These are phyloP conservation scores for Cladosporium colombiae DNA, from an alignment of 2,329 filamentous ascomycete genomes.

Conservation along the genomic window DNA sequence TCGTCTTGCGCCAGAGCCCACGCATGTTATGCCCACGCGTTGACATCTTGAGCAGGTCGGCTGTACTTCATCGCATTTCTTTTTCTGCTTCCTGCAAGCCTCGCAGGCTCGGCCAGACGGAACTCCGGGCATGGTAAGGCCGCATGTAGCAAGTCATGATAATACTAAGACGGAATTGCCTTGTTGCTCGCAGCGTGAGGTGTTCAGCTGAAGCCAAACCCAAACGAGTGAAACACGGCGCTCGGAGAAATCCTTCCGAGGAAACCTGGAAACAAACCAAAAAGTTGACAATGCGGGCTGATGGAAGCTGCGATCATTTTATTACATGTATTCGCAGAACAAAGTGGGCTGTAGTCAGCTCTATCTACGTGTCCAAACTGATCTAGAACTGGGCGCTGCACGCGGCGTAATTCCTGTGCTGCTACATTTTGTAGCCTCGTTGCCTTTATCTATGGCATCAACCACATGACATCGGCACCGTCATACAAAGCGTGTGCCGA, in stretches of 20 bases:
- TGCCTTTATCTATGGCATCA: neutral
- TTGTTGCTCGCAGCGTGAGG: neutral
- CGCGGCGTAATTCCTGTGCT: neutral
- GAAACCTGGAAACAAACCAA: neutral
- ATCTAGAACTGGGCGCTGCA: neutral
- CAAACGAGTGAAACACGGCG: constrained; percentile 1
- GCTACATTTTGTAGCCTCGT: neutral
- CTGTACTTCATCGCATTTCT: constrained; percentile 24
- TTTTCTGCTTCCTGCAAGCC: constrained; percentile 23
- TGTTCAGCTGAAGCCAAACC: constrained; percentile 7
- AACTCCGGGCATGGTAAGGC: constrained; percentile 28
- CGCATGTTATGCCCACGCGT: constrained; percentile 20
- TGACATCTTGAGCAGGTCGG: constrained; percentile 22
- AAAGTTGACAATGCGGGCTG: neutral
- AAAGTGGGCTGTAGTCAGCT: neutral
- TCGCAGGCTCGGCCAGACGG: constrained; percentile 30
- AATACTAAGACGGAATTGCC: neutral
- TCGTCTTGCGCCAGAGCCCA: constrained; percentile 20
- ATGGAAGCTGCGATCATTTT: neutral
- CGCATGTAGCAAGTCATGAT: neutral
- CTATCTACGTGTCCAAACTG: neutral
- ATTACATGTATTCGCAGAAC: neutral
- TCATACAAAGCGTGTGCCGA: neutral
- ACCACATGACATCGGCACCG: neutral
- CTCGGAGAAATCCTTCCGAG: neutral